Evolutionary conservation across 352 stramenopile genomes (phyloP).

Genomic region (Phytopythium oedochilum): DNA sequence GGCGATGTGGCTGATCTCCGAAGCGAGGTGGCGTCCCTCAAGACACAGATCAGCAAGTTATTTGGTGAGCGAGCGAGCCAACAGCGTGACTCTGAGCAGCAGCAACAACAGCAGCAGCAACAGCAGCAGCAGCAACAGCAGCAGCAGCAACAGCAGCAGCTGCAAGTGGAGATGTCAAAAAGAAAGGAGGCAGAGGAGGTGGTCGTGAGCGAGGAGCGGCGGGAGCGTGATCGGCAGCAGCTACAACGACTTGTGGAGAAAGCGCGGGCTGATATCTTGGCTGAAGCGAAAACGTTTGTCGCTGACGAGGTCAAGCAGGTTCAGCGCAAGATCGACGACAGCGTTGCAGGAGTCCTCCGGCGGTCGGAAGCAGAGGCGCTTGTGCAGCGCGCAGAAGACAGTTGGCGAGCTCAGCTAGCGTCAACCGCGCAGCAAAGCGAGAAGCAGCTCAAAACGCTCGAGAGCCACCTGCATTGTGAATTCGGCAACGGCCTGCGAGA

Average conservation of each 20-base stretch:
- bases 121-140: no score
- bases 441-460: conserved; percentile 14
- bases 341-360: not conserved
- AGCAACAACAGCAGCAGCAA: no score
- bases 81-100: conserved; percentile 1
- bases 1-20: conserved; percentile 51
- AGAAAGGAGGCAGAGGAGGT: conserved; percentile 18
- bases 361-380: not conserved
- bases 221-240: conserved; percentile 5
- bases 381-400: not conserved
- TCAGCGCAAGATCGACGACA: conserved; percentile 9
- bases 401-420: conserved; percentile 3
- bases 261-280: not conserved
- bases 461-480: conserved; percentile 14
- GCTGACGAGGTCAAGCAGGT: conserved; percentile 18
- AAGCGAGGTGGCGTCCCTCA: conserved; percentile 50
- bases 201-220: not conserved
- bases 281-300: not conserved
- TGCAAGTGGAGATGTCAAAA: no score
- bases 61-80: not conserved
- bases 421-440: not conserved
- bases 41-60: conserved; percentile 39
- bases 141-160: no score
- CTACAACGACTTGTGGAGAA: conserved; percentile 12
- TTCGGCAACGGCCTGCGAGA: conserved; percentile 10